Base-by-base conservation (phyloP, 208 protist species). In the Leishmania amazonensis region DNA sequence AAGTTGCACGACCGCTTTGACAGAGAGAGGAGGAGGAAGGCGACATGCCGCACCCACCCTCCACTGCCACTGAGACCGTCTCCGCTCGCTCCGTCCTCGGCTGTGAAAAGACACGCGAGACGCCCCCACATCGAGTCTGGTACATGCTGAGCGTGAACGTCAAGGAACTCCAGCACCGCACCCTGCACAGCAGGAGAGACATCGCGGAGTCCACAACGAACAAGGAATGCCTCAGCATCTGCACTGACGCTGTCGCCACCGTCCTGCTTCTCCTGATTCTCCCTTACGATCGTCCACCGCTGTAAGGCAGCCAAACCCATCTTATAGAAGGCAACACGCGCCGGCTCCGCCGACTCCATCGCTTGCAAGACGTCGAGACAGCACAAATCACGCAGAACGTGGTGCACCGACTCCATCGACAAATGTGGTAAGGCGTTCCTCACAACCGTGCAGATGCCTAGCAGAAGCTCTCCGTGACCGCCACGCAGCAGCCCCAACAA, bases 21-120 rank as follows among this genome's bases (percentile, higher is more conserved):
- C n/a, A 87, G 72, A 11, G 68, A 86, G n/a, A 95, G 87, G 42
- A 94, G 51, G 40, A 95, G 76, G 42, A 92, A 54, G 40, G 88
- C 81, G 51, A 81, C 28, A 80, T 91, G 83, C 51, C 80, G 85
- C 49, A 89, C 73, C 90, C 90, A 95, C 51, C 73, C 51, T 45
- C 21, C 38, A 58, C 62, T 42, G 64, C 76, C 38, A 45, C 62
- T n/a, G 75, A 17, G 42, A 40, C 3, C n/a, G 38, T 53, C 28
- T 19, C 28, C 70, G 3, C 47, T 79, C 11, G 31, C n/a, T 51
- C n/a, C 49, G 73, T 76, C 53, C 15, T 64, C 51, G 73, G 38
- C 57, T 35, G 54, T 57, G 73, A 78, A 49, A 65, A 80, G 76
- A 8, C 42, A 49, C 11, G 53, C n/a, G 57, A 72, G 60, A 2